Evolutionary conservation across 2,329 filamentous ascomycete genomes (phyloP), one percentile per base, ranked within the genome.

Genomic region (Phyllosticta ampelicida): DNA sequence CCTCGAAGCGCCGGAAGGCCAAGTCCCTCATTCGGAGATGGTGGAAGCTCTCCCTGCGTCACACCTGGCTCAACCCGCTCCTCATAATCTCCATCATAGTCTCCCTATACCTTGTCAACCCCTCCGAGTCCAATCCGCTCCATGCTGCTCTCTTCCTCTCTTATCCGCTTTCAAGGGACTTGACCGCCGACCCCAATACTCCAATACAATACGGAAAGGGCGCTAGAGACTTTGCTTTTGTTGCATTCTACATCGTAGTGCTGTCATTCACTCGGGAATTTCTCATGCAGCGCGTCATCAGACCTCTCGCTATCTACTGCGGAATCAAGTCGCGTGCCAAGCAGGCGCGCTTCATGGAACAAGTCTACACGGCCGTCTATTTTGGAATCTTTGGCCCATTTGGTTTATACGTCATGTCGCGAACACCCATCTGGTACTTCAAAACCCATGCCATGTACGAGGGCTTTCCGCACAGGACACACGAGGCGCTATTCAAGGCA

Each of bases 401-500:
- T 58, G 91, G 91, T 56, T 73, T 96, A 67, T 96, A 87, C 70
- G 88, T 96, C 70, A 96, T 97, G 91, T 87, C 82, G 68, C 80
- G 82, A 62, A 92, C 89, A n/a, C 86, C 90, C 8, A 84, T 96
- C 49, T 96, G 90, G 92, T 96, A 95, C 73, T 96, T 95, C 80
- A 91, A 95, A 75, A 94, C 89, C 1, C 78, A 77, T 26, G 89
- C 84, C 71, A 95, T 96, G 89, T 96, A 95, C 73, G 89, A 92
- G 72, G 79, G 78, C 18, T 96, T 90, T 72, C 91, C 91, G 5
- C 91, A 96, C 73, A 81, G 82, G 66, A 86, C 86, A 26, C 90
- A 95, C 69, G 86, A 88, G 62, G 88, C 79, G 60, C 66, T 81
- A 48, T 90, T 96, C 82, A 97, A 97, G 78, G 90, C 92, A 61